These are phyloP conservation scores for Chalciporus sp. DNA, from an alignment of 1,284 basidiomycete genomes.

Conservation along the genomic window DNA sequence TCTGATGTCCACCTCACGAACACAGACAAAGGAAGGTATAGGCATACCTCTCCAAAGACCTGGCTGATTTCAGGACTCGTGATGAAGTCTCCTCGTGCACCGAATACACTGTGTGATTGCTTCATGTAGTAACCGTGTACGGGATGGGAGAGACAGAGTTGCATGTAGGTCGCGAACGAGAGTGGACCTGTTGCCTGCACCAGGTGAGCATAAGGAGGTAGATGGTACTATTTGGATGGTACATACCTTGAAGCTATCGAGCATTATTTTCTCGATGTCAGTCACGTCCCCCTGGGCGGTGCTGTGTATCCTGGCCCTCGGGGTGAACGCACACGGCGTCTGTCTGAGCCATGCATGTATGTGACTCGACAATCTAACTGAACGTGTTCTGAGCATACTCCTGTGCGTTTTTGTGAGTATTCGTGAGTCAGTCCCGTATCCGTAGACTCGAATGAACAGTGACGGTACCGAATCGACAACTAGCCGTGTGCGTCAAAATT, in stretches of 20 bases:
- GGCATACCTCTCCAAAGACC: conserved; percentile 90
- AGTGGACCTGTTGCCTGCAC: conserved; percentile 85
- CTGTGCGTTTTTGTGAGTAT: conserved; percentile 1
- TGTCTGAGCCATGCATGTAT: conserved; percentile 1
- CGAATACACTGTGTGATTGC: conserved; percentile 75
- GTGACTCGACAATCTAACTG: background rate
- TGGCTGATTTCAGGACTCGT: conserved; percentile 98
- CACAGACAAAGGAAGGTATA: background rate
- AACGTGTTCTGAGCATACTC: conserved; percentile 8
- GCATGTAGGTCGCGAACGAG: conserved; percentile 86
- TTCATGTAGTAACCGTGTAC: conserved; percentile 90
- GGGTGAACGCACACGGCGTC: background rate
- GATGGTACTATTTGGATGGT: background rate
- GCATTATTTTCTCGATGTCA: conserved; percentile 63
- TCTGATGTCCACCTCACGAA: conserved; percentile 11
- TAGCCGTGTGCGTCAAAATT: no score
- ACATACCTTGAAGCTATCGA: conserved; percentile 67
- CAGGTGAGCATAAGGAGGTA: background rate
- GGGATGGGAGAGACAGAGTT: conserved; percentile 85
- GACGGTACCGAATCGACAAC: no score
- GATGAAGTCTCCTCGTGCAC: conserved; percentile 89
- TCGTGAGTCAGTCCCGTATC: background rate
- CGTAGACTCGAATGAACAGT: no score
- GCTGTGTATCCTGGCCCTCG: background rate
- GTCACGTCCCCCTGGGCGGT: conserved; percentile 30